Conservation (phyloP, 805 yeast species). For the Yarrowia bubula region DNA sequence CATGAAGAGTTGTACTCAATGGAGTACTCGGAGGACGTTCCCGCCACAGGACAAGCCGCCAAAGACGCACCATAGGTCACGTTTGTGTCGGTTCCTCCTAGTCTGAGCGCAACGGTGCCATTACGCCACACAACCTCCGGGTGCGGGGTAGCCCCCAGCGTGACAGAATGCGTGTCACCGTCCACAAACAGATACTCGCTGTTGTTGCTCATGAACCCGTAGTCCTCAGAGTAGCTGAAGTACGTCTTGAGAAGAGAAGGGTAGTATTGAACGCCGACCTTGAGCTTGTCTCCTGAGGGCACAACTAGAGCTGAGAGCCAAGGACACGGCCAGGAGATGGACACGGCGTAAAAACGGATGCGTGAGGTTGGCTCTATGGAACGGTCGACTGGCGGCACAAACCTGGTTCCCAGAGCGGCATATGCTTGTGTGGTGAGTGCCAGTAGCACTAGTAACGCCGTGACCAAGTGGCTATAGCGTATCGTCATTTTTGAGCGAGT, state of each 20-base stretch:
- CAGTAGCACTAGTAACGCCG: too few relatives aligned
- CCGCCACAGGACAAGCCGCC: not conserved
- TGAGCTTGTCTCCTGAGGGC: slow-evolving; percentile 2
- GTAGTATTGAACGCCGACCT: not conserved
- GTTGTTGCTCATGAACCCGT: not conserved
- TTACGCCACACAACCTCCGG: slow-evolving; percentile 23
- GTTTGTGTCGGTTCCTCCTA: not conserved
- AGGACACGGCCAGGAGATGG: slow-evolving; percentile 19
- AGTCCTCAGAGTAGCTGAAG: not conserved
- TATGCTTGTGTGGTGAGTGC: not conserved
- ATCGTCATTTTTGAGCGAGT: not conserved
- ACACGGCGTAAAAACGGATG: slow-evolving; percentile 2
- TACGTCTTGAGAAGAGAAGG: not conserved
- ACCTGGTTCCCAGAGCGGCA: not conserved
- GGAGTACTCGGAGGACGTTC: not conserved
- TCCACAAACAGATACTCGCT: not conserved
- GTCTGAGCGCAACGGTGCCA: slow-evolving; percentile 9
- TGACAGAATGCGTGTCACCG: not conserved
- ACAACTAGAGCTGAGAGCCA: not conserved
- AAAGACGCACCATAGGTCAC: not conserved
- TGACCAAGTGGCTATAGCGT: not conserved
- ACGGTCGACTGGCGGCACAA: not conserved
- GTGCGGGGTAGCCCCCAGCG: not conserved
- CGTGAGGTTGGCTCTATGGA: not conserved
- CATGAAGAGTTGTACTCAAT: slow-evolving; percentile 11